A percentile compares a stretch with the other conserved stretches of the same genome.
These are phyloP conservation scores for Juglanconis sp. DNA, from an alignment of 2,329 filamentous ascomycete genomes.

Conservation along the genomic window DNA sequence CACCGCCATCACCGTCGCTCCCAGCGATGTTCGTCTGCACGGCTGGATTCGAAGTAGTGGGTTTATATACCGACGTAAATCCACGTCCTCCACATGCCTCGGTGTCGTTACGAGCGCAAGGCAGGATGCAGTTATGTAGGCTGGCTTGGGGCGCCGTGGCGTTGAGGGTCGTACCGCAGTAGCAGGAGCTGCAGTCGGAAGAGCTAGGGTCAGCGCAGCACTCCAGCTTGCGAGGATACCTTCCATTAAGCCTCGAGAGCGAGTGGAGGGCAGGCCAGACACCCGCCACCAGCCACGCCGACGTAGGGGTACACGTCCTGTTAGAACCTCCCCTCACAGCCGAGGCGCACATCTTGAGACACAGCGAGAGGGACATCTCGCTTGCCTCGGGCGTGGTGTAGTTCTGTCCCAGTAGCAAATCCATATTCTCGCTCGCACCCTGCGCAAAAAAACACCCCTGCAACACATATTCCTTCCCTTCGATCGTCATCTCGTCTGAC, in stretches of 20 bases:
- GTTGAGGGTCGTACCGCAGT: constrained; percentile 10
- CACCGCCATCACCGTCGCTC: neutral
- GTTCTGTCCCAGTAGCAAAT: neutral
- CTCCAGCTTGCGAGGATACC: neutral
- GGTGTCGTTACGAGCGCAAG: neutral
- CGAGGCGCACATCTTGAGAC: constrained; percentile 1
- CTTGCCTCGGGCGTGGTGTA: neutral
- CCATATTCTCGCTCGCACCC: neutral
- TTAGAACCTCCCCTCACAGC: neutral
- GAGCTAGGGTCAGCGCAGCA: neutral
- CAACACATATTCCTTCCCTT: neutral
- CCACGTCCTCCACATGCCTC: constrained; percentile 6
- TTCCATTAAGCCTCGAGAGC: neutral
- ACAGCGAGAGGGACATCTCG: constrained; percentile 5
- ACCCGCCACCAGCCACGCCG: constrained; percentile 10
- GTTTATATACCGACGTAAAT: constrained; percentile 7
- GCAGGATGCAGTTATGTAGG: neutral
- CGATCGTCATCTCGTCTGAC: neutral
- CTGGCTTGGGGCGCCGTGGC: neutral
- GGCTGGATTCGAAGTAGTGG: neutral
- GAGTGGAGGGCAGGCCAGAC: neutral
- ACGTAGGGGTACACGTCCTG: neutral
- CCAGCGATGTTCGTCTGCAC: neutral
- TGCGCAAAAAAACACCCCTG: constrained; percentile 13
- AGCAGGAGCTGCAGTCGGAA: constrained; percentile 1